Conservation (phyloP, 2,329 filamentous ascomycete genomes). For the Fusarium buxicola region DNA sequence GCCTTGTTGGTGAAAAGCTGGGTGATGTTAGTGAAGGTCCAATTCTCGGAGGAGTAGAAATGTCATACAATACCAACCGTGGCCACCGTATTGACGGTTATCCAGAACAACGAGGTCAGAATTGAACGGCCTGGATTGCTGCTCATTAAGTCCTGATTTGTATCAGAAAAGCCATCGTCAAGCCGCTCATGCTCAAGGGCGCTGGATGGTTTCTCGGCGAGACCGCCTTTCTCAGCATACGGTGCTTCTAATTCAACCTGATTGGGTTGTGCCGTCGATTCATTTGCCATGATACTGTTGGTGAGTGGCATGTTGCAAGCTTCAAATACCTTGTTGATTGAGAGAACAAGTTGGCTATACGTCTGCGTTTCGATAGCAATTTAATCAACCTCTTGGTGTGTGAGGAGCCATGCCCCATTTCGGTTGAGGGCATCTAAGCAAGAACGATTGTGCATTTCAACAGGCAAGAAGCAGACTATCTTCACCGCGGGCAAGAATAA, state of each 20-base stretch:
- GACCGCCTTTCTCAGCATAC: background rate
- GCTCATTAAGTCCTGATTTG: background rate
- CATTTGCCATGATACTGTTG: background rate
- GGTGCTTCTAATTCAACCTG: background rate
- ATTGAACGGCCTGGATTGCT: background rate
- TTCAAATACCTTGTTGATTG: too few species aligned
- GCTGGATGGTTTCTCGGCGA: background rate
- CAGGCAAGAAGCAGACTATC: background rate
- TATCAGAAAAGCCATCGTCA: background rate
- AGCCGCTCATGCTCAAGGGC: background rate
- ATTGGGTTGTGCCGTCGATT: background rate
- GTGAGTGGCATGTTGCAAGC: background rate
- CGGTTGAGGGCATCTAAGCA: background rate
- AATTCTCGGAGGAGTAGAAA: too few species aligned
- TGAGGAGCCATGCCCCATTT: background rate
- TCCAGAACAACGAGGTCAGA: conserved; percentile 56
- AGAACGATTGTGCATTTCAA: background rate
- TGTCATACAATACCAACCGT: conserved; percentile 56
- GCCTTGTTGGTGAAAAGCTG: conserved; percentile 78
- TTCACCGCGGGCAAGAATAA: too few species aligned
- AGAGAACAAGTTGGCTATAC: background rate
- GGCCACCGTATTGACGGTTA: conserved; percentile 69
- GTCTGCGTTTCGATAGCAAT: too few species aligned
- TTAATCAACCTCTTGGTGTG: background rate
- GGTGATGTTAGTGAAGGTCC: conserved; percentile 16